Conservation (phyloP, 106 monocot genomes). For the Platanthera zijinensis region DNA sequence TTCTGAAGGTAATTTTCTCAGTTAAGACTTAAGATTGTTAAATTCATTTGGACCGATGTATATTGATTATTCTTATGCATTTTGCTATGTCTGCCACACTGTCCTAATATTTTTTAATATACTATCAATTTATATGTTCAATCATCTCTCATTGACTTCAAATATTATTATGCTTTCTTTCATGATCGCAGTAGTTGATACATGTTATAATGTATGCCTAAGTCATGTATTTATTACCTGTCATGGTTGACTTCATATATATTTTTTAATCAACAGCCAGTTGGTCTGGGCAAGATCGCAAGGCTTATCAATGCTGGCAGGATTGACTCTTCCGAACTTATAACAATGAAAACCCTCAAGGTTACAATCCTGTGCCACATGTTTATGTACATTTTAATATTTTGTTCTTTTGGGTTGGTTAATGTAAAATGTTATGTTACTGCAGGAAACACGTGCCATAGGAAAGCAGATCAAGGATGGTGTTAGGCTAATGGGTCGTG, state of each 20-base stretch:
- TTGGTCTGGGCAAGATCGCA: conserved; percentile 62
- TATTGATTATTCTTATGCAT: too few species aligned
- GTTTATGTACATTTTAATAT: neutral
- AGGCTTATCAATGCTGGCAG: conserved; percentile 71
- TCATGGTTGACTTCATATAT: neutral
- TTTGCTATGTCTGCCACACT: neutral
- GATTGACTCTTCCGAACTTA: conserved; percentile 61
- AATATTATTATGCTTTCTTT: neutral
- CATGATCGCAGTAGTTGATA: neutral
- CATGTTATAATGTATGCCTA: neutral
- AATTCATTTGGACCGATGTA: too few species aligned
- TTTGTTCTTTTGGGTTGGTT: neutral
- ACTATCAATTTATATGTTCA: neutral
- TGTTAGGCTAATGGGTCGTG: conserved; percentile 63
- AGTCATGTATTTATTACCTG: neutral
- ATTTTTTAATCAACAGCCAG: conserved; percentile 28
- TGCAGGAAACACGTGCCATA: conserved; percentile 56
- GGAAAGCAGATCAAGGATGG: conserved; percentile 80
- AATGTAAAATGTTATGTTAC: neutral
- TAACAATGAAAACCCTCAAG: conserved; percentile 74
- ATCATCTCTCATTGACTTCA: neutral
- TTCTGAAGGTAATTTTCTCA: too few species aligned
- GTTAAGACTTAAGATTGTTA: too few species aligned
- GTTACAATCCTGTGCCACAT: conserved; percentile 13
- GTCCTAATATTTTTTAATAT: neutral